These are phyloP conservation scores for Serpula lacrymans DNA, from an alignment of 768 basidiomycete species.

Conservation along the genomic window DNA sequence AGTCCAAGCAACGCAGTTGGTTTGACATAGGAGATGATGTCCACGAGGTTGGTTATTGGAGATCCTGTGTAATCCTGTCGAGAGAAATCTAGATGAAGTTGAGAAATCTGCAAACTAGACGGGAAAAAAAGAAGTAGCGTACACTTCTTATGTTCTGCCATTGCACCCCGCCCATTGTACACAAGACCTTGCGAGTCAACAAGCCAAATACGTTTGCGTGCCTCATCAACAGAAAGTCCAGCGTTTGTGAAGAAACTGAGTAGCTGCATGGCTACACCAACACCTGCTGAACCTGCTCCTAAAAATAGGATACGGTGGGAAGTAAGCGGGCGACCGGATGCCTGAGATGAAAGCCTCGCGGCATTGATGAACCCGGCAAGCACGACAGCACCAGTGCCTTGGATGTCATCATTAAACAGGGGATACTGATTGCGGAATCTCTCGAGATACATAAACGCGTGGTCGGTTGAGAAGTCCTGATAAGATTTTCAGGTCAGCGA, in stretches of 20 bases:
- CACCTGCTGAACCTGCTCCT: constrained; percentile 88
- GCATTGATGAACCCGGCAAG: constrained; percentile 90
- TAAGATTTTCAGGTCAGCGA: constrained; percentile 3
- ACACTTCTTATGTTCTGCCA: constrained; percentile 87
- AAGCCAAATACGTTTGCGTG: constrained; percentile 73
- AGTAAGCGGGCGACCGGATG: constrained; percentile 62
- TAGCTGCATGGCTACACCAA: constrained; percentile 87
- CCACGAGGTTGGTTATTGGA: constrained; percentile 68
- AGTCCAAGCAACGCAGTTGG: constrained; percentile 89
- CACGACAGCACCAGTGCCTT: constrained; percentile 89
- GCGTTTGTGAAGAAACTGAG: constrained; percentile 85
- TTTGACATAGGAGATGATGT: constrained; percentile 72
- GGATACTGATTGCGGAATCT: constrained; percentile 73
- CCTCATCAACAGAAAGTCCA: constrained; percentile 74
- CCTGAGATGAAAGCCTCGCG: constrained; percentile 67
- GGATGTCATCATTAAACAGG: constrained; percentile 89
- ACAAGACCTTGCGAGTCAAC: constrained; percentile 88
- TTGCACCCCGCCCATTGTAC: constrained; percentile 56
- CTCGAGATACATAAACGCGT: constrained; percentile 84
- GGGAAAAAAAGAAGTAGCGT: constrained; percentile 16
- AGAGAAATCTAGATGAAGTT: constrained; percentile 59
- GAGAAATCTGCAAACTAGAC: neutral
- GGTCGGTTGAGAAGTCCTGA: constrained; percentile 88
- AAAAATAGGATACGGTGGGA: constrained; percentile 89
- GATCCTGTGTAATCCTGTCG: constrained; percentile 76